phyloP scores from a whole-genome alignment of 2,329 filamentous ascomycete species.

The Aureobasidium sp. region DNA sequence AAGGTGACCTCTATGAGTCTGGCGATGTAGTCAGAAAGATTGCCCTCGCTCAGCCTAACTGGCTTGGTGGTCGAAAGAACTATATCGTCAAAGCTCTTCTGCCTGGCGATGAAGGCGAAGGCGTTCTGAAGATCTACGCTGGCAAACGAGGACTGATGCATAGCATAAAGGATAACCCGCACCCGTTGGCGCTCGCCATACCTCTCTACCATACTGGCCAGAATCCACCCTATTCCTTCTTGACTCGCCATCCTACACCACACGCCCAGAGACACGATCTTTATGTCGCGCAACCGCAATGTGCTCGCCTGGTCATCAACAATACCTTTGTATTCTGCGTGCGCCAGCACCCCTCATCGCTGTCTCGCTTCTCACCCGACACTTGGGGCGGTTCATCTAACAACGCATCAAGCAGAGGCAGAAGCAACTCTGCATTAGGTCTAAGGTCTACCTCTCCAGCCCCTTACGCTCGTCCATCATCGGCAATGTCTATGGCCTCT shows the following conservation, averaged over 20 bases:
- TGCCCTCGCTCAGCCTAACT: conserved; percentile 84
- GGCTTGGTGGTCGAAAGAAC: conserved; percentile 78
- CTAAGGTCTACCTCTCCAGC: conserved; percentile 46
- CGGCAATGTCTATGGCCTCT: conserved; percentile 55
- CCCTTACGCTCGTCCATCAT: conserved; percentile 48
- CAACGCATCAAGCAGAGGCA: conserved; percentile 23
- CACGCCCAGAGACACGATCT: conserved; percentile 97
- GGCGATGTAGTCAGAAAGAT: conserved; percentile 80
- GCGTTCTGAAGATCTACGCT: conserved; percentile 82
- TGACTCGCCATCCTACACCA: conserved; percentile 87
- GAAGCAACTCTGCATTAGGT: conserved; percentile 21
- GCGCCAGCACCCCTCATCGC: conserved; percentile 75
- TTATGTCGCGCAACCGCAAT: conserved; percentile 95
- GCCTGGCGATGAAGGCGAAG: conserved; percentile 85
- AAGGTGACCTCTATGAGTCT: conserved; percentile 90
- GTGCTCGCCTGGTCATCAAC: conserved; percentile 77
- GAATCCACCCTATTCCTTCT: conserved; percentile 90
- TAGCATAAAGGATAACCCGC: conserved; percentile 91
- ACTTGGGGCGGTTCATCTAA: conserved; percentile 31
- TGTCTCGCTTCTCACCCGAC: conserved; percentile 35
- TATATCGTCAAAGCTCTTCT: conserved; percentile 91
- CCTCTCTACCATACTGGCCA: conserved; percentile 84
- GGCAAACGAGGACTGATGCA: conserved; percentile 95
- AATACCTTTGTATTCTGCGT: conserved; percentile 98
- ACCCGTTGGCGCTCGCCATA: conserved; percentile 81